Base-by-base conservation (phyloP, 805 yeast species). In the Saccharomycopsis javanensis region DNA sequence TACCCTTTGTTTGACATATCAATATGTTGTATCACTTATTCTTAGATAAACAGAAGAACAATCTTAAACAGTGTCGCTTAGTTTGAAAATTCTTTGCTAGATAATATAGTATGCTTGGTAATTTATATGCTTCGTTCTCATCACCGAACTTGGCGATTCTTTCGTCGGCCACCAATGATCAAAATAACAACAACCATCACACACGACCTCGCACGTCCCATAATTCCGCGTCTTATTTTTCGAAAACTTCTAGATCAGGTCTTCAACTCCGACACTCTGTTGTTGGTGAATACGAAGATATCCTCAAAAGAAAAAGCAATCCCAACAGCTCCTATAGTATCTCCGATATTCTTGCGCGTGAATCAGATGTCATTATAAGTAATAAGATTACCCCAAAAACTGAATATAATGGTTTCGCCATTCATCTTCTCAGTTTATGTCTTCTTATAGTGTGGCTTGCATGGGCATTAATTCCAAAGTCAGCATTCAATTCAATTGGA, bases 321-420 rank as follows among this genome's bases (percentile, higher is more conserved):
- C 42, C 54, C 20, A 55, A 53, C 18, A 42, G 48, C 48, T 42
- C 48, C 23, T 55, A 55, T 46, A 64, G 63, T 42, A 55, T 72
- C 1, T 72, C 78, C 2, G 88, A 83, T 65, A 73, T 75, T 16
- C 68, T 83, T 5, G 88, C 88, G 0, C 65, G 87, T 42, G 83
- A 80, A 56, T 79, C 85, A 0, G 88, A 83, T 67, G 88, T 82
- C 16, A 83, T 79, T 0, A 83, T 82, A 0, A 77, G 83, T 1
- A 76, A 79, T 4, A 77, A 77, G 57, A 69, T 73, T 34, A 76
- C 83, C 0, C 79, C 80, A 54, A 78, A 79, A 63, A 80, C 85
- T 0, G 98, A 92, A 65, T 94, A 92, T 69, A 83, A 80, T 64
- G 97, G 97, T 10, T 94, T 90, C 70, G 88, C 92, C 34, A 76